Conservation (phyloP, 495 filamentous ascomycete species). For the Bacidia rubella region DNA sequence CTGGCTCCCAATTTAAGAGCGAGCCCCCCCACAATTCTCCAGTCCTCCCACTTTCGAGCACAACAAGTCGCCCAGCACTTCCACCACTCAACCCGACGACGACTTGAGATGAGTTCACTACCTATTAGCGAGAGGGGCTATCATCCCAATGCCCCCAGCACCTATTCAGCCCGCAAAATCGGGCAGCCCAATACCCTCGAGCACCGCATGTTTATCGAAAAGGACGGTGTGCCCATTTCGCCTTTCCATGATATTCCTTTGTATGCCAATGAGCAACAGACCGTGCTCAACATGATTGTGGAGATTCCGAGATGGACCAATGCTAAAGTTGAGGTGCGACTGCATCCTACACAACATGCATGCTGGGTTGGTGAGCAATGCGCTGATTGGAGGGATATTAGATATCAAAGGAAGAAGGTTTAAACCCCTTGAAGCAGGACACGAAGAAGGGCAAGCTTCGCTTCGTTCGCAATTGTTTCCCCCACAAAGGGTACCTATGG, state of each 20-base stretch:
- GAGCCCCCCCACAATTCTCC: constrained; percentile 19
- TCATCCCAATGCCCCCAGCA: constrained; percentile 39
- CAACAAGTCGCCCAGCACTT: constrained; percentile 45
- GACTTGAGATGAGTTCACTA: constrained; percentile 26
- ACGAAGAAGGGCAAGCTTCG: constrained; percentile 46
- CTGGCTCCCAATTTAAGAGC: constrained; percentile 18
- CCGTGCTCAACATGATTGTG: constrained; percentile 95
- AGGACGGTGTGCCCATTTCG: constrained; percentile 85
- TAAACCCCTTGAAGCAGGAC: constrained; percentile 87
- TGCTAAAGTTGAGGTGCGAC: constrained; percentile 93
- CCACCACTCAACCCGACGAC: constrained; percentile 21
- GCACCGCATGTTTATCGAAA: constrained; percentile 94
- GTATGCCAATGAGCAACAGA: constrained; percentile 88
- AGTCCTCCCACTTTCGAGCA: constrained; percentile 33
- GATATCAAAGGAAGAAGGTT: constrained; percentile 93
- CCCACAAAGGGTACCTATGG: constrained; percentile 99
- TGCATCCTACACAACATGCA: too few relatives aligned
- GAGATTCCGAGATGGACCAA: constrained; percentile 99
- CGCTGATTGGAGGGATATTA: constrained; percentile 19
- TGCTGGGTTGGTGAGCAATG: too few relatives aligned
- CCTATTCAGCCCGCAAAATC: constrained; percentile 68
- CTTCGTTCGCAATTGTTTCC: constrained; percentile 99
- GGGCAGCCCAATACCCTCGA: constrained; percentile 85
- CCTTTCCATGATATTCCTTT: constrained; percentile 98
- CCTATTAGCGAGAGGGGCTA: constrained; percentile 23